A percentile compares a stretch with the other conserved stretches of the same genome.
Conservation (phyloP, 495 filamentous ascomycete species). For the Glonium stellatum region DNA sequence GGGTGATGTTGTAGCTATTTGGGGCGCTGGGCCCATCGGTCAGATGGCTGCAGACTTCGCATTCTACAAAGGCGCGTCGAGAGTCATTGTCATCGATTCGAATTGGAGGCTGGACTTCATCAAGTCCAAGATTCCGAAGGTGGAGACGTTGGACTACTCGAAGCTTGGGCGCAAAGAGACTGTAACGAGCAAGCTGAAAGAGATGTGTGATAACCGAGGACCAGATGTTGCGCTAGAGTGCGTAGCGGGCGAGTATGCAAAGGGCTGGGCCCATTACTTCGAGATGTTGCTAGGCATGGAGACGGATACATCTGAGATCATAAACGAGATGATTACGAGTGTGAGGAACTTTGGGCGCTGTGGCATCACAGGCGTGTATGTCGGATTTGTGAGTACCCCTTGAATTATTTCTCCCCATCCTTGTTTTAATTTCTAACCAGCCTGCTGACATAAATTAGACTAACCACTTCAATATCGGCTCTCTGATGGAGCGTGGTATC, state of each 20-base stretch:
- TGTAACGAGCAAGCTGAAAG: conserved; percentile 65
- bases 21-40: conserved; percentile 70
- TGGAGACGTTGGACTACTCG: conserved; percentile 54
- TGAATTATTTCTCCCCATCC: not conserved
- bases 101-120: conserved; percentile 69
- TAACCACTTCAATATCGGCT: conserved; percentile 77
- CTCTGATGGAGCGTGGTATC: conserved; percentile 81
- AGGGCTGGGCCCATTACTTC: conserved; percentile 73
- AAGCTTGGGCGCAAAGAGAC: conserved; percentile 47
- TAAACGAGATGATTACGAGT: conserved; percentile 81
- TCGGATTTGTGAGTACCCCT: conserved; percentile 60
- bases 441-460: too few relatives aligned
- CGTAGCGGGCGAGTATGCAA: conserved; percentile 77
- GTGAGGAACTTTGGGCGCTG: conserved; percentile 68
- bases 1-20: conserved; percentile 75
- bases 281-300: conserved; percentile 68
- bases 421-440: too few relatives aligned
- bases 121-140: conserved; percentile 53
- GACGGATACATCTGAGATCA: conserved; percentile 77
- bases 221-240: conserved; percentile 79
- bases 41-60: conserved; percentile 73
- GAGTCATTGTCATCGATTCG: conserved; percentile 76
- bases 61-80: conserved; percentile 60
- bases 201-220: conserved; percentile 58
- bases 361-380: conserved; percentile 76